Conservation (phyloP, 2,329 filamentous ascomycete species). For the Diplodia mutila region DNA sequence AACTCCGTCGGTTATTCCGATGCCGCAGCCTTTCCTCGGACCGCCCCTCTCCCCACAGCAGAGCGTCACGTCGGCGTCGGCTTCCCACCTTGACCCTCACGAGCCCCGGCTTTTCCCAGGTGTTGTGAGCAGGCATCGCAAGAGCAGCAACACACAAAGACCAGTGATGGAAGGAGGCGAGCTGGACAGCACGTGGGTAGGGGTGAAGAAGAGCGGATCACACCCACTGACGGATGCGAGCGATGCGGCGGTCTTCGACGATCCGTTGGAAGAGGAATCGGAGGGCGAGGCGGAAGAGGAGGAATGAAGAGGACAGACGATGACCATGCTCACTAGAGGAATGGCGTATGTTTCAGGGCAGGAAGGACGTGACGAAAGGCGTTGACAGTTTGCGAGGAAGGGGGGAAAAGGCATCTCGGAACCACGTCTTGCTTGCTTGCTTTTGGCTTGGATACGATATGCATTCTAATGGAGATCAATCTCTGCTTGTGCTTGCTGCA, state of each 20-base stretch:
- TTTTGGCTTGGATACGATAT: neutral
- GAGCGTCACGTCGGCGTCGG: constrained; percentile 33
- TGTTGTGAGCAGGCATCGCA: constrained; percentile 57
- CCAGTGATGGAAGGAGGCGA: neutral
- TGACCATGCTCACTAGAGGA: neutral
- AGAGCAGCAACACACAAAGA: constrained; percentile 33
- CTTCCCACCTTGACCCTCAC: constrained; percentile 48
- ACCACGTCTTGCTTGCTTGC: neutral
- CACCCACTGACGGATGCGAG: constrained; percentile 14
- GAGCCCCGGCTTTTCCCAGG: constrained; percentile 76
- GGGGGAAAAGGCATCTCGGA: neutral
- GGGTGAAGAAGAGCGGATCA: constrained; percentile 12
- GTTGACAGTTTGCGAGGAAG: neutral
- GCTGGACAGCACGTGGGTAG: constrained; percentile 8
- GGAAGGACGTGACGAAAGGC: neutral
- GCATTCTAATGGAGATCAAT: constrained; percentile 12
- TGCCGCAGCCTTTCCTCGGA: constrained; percentile 24
- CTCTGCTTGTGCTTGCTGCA: neutral
- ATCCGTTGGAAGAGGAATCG: constrained; percentile 20
- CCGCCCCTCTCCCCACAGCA: constrained; percentile 29
- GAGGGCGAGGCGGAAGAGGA: neutral
- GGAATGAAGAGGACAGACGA: neutral
- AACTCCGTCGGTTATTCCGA: constrained; percentile 16
- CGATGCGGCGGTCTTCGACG: constrained; percentile 20
- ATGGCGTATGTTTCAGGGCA: neutral